phyloP scores from a whole-genome alignment of 2,329 filamentous ascomycete species.

The Ceratocystis albifundus region DNA sequence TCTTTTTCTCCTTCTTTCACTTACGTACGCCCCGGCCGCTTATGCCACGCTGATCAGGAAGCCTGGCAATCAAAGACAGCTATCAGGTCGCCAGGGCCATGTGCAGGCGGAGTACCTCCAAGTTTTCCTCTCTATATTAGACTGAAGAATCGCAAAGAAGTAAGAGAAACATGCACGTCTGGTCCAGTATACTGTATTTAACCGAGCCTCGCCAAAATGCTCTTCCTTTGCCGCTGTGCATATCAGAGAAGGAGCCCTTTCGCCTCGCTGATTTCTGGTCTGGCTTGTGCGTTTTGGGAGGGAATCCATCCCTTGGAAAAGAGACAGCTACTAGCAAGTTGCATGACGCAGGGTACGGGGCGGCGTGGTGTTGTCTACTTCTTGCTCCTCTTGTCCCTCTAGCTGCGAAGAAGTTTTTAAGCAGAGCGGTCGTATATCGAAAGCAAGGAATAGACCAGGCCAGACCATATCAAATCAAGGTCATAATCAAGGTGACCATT shows the following conservation, averaged over 20 bases:
- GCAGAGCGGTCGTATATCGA: too few relatives aligned
- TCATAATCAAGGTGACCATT: too few relatives aligned
- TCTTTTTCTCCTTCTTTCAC: too few relatives aligned
- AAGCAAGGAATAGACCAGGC: too few relatives aligned
- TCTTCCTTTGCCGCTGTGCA: conserved; percentile 12
- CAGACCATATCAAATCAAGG: background rate
- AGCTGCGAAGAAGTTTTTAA: too few relatives aligned
- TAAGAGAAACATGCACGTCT: background rate
- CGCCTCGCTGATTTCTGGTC: background rate
- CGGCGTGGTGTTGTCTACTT: background rate
- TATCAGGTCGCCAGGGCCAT: background rate
- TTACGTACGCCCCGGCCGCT: too few relatives aligned
- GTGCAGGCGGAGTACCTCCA: background rate
- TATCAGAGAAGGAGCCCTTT: background rate
- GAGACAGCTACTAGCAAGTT: background rate
- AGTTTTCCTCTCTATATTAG: background rate
- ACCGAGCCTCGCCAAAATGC: background rate
- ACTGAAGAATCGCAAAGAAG: background rate
- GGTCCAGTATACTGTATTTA: background rate
- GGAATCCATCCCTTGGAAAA: conserved; percentile 1
- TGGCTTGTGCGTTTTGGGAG: background rate
- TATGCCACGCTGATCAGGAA: background rate
- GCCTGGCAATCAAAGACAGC: background rate
- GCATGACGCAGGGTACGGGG: background rate
- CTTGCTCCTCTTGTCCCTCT: background rate